phyloP scores from a whole-genome alignment of 2,329 filamentous ascomycete species.

The Sporothrix luriei region DNA sequence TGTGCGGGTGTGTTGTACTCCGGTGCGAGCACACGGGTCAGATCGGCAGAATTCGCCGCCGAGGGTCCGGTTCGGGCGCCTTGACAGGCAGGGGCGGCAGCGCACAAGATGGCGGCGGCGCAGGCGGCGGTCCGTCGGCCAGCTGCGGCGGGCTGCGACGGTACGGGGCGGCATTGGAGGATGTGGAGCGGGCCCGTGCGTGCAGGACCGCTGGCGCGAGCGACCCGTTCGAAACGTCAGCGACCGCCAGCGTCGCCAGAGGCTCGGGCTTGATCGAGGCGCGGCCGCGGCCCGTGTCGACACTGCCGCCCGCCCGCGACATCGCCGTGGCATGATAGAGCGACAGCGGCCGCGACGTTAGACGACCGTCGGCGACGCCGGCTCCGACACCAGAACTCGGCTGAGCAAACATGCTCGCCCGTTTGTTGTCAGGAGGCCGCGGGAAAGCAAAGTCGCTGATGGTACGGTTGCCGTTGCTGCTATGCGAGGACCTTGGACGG shows the following conservation, averaged over 20 bases:
- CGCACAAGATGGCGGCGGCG: constrained; percentile 58
- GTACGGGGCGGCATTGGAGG: constrained; percentile 38
- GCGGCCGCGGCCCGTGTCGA: constrained; percentile 18
- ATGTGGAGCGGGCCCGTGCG: constrained; percentile 37
- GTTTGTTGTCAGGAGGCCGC: constrained; percentile 35
- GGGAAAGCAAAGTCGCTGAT: not conserved
- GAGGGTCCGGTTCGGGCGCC: constrained; percentile 5
- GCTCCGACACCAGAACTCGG: constrained; percentile 12
- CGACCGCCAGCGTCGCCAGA: constrained; percentile 7
- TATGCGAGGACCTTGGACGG: constrained; percentile 13
- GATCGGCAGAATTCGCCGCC: constrained; percentile 7
- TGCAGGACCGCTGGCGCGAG: constrained; percentile 36
- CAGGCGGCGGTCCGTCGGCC: constrained; percentile 54
- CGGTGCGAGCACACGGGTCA: not conserved
- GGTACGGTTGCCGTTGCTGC: not conserved
- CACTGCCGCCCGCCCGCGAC: constrained; percentile 8
- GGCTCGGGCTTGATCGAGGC: constrained; percentile 28
- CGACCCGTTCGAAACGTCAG: not conserved
- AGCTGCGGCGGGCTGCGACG: constrained; percentile 57
- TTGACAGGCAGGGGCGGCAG: constrained; percentile 50
- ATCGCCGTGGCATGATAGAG: constrained; percentile 9
- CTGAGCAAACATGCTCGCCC: constrained; percentile 39
- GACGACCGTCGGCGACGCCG: not conserved
- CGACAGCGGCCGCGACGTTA: constrained; percentile 11
- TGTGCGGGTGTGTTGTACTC: not conserved